Evolutionary conservation across 768 basidiomycete species (phyloP).

Genomic region (Lepiota venenata): DNA sequence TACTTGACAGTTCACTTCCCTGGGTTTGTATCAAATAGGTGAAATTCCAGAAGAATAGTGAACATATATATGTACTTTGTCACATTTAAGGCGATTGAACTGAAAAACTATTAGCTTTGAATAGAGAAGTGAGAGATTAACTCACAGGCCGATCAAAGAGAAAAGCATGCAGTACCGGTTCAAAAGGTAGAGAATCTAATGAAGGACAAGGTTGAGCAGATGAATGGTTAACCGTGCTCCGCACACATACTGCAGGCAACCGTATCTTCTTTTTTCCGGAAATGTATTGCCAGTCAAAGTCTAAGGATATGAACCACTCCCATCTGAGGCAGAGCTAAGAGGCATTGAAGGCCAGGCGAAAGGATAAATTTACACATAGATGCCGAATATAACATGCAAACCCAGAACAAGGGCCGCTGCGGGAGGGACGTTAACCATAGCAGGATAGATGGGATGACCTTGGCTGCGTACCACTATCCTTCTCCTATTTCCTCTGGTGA

Average conservation of each 20-base stretch:
- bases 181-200: conserved; percentile 64
- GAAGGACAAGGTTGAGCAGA: background rate
- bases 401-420: conserved; percentile 48
- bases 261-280: conserved; percentile 52
- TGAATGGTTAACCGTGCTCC: background rate
- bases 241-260: conserved; percentile 59
- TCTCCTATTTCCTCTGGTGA: conserved; percentile 42
- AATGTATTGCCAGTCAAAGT: conserved; percentile 65
- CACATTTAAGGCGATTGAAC: conserved; percentile 57
- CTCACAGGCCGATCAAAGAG: conserved; percentile 69
- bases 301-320: conserved; percentile 61
- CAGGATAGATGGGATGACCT: background rate
- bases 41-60: background rate
- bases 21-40: conserved; percentile 16
- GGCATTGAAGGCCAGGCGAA: background rate
- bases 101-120: conserved; percentile 19
- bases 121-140: conserved; percentile 9
- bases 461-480: conserved; percentile 40
- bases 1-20: conserved; percentile 59
- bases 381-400: conserved; percentile 55
- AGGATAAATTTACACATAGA: conserved; percentile 45
- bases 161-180: conserved; percentile 65
- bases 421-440: background rate
- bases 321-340: conserved; percentile 36
- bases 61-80: conserved; percentile 33